Base-by-base conservation (phyloP, 2,329 filamentous ascomycete species). In the Aaosphaeria pasadenensis region DNA sequence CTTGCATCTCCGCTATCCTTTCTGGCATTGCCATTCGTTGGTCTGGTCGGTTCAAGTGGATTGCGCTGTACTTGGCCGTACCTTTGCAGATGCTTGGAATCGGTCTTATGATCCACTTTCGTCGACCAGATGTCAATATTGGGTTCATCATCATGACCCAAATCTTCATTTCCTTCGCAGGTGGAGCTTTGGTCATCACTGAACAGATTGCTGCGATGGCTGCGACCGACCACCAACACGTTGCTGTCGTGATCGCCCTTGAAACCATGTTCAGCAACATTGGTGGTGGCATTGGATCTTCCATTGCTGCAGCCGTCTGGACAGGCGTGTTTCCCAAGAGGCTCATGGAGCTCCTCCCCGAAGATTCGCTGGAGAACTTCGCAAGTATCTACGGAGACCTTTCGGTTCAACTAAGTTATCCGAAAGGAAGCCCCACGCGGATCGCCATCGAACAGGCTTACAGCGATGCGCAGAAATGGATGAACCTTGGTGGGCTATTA, bases 241-340 rank as follows among this genome's bases (percentile, higher is more conserved):
- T 63, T 35, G 58, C 61, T 6, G 58, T 59, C 24, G 46, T 55
- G 6, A 47, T 64, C 7, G 60, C 59, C 6, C 72, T 88, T 49
- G 74, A 83, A 42, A 74, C 78, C 24, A 77, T 87, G 32, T 80
- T 83, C 41, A 74, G 78, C 53, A 78, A 76, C 51, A 77, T 87
- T 50, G 85, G 69, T 28, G 59, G 59, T 30, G 65, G 59, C 11
- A 63, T 70, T 41, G 67, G 67, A n/a, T 51, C 45, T 30, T 77
- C 83, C 4, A 75, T 87, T 39, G 77, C 84, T 1, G 77, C 77
- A 0, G 83, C 83, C 4, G 79, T 88, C 50, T 88, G 84, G 83
- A 81, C 78, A 0, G 74, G 77, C 47, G 75, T 78, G 1, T 79
- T 87, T 52, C 77, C 75, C 5, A 63, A 72, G n/a, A 75, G 75